A percentile compares a stretch with the other conserved stretches of the same genome.
phyloP scores from a whole-genome alignment of 306 rosid genomes.

The Dicorynia guianensis region DNA sequence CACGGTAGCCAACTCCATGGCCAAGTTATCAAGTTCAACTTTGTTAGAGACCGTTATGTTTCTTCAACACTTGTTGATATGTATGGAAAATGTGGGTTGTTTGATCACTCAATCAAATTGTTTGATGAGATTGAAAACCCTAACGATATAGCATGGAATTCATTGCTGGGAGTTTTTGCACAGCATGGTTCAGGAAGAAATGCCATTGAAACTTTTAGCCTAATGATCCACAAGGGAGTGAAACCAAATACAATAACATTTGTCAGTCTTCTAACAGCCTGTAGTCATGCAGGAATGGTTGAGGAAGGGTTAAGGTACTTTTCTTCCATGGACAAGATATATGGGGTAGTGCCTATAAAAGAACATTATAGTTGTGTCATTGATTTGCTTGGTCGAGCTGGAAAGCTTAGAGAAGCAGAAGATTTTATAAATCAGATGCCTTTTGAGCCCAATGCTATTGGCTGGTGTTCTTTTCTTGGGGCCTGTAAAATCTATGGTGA shows the following conservation, averaged over 20 bases:
- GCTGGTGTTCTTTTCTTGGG: conserved; percentile 69
- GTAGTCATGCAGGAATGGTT: conserved; percentile 65
- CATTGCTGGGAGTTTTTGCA: conserved; percentile 55
- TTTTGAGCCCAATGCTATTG: conserved; percentile 64
- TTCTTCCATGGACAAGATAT: conserved; percentile 54
- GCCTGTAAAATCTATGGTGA: conserved; percentile 62
- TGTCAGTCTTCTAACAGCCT: conserved; percentile 57
- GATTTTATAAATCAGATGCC: conserved; percentile 62
- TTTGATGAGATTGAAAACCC: conserved; percentile 49
- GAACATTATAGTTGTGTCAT: conserved; percentile 64
- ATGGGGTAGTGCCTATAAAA: conserved; percentile 58
- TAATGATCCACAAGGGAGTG: conserved; percentile 50
- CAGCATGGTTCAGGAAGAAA: conserved; percentile 66
- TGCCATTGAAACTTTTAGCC: conserved; percentile 42
- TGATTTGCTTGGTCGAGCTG: conserved; percentile 61
- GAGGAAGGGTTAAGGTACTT: conserved; percentile 59
- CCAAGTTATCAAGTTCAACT: conserved; percentile 57
- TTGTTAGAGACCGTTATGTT: conserved; percentile 56
- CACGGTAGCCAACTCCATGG: conserved; percentile 70
- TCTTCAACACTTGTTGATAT: conserved; percentile 59
- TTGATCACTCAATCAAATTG: conserved; percentile 52
- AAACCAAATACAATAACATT: conserved; percentile 63
- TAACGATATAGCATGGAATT: conserved; percentile 58
- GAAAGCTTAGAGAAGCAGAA: conserved; percentile 61
- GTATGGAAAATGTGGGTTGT: conserved; percentile 69